Base-by-base conservation (phyloP, 306 rosid species). In the Urtica urens region DNA sequence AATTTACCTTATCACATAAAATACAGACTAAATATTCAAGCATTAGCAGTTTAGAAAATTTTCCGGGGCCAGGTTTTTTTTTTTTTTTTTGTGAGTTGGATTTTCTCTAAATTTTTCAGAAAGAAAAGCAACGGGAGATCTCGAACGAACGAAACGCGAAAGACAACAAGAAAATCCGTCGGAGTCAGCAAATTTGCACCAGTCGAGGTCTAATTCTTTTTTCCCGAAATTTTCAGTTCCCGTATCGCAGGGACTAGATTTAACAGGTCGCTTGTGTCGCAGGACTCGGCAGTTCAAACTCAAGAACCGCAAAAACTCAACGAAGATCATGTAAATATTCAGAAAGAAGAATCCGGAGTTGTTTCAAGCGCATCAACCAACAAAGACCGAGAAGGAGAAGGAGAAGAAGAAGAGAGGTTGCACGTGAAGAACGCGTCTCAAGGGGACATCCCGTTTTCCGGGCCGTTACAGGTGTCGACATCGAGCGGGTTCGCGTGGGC, bases 401-500 rank as follows among this genome's bases (percentile, higher is more conserved):
- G 33, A n/a, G n/a, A 77, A 56, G 54, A 62, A 62, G 94, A 92
- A 65, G 99, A 79, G 46, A 51, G 67, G 67, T 73, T 69, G 27
- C 78, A 77, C 42, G 51, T 72, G 27, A 92, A 79, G 71, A 71
- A 78, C 70, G 83, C 83, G 55, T 82, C 96, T 63, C 81, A 86
- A 55, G 93, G 76, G 53, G 99, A 92, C 65, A 68, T 92, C 70
- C 88, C 99, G 45, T 78, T 71, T 51, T 81, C 87, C 38, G 93
- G 92, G 44, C 93, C 82, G 15, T 71, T 92, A 45, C 94, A 86
- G 67, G 99, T 86, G 66, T 92, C 99, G 31, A 92, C 79, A 39
- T 85, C 96, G 58, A 82, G 99, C 55, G 94, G 99, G 53, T 92
- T 92, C 64, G 87, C 99, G 16, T 92, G 99, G 99, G 96, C 96